These are phyloP conservation scores for Tephrocybe rancida DNA, from an alignment of 768 basidiomycete genomes.

Conservation along the genomic window DNA sequence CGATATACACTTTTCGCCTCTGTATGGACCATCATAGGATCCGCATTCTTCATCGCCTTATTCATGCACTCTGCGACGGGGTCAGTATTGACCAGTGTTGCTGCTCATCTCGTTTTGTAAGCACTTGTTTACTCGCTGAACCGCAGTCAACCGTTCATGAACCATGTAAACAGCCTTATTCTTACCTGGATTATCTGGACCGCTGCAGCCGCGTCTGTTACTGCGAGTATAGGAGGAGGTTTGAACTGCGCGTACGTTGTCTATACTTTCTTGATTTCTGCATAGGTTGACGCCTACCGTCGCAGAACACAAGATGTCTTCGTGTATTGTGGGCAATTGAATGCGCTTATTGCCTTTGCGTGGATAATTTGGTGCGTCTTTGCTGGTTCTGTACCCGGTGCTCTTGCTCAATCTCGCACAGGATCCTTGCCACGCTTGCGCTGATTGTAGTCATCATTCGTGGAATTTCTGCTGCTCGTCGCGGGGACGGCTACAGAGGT, in stretches of 20 bases:
- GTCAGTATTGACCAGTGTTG: constrained; percentile 58
- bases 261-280: background rate
- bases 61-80: constrained; percentile 55
- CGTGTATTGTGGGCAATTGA: constrained; percentile 75
- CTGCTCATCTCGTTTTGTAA: constrained; percentile 65
- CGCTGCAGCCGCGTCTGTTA: constrained; percentile 72
- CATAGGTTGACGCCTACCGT: background rate
- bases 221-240: constrained; percentile 65
- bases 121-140: constrained; percentile 21
- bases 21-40: constrained; percentile 67
- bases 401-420: constrained; percentile 26
- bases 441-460: constrained; percentile 62
- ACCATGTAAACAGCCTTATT: constrained; percentile 44
- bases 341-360: constrained; percentile 73
- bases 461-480: constrained; percentile 56
- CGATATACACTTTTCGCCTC: constrained; percentile 73
- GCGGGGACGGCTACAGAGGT: constrained; percentile 71
- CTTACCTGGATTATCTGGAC: constrained; percentile 83
- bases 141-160: constrained; percentile 5
- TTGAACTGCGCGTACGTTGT: constrained; percentile 63
- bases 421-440: constrained; percentile 66
- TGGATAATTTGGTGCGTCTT: constrained; percentile 70
- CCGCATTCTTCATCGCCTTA: constrained; percentile 50
- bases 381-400: background rate
- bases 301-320: constrained; percentile 43